These are phyloP conservation scores for Chrysosporium keratinophilum DNA, from an alignment of 2,329 filamentous ascomycete species.

Conservation along the genomic window DNA sequence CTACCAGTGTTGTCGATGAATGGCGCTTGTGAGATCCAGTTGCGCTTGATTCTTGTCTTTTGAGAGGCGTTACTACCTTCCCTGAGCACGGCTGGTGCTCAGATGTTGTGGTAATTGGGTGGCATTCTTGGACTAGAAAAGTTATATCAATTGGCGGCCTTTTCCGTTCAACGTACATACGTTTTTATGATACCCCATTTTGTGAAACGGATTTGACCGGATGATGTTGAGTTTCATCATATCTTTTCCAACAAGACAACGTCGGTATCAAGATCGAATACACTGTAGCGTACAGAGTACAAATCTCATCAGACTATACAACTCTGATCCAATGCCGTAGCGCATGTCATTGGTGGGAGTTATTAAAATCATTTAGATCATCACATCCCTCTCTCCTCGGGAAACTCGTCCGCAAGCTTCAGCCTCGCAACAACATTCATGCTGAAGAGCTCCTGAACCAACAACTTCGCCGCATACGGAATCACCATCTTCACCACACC, in stretches of 20 bases:
- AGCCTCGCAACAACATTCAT: conserved; percentile 97
- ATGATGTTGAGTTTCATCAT: no score
- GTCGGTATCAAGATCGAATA: no score
- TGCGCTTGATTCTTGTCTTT: neutral
- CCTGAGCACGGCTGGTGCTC: neutral
- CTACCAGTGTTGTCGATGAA: conserved; percentile 27
- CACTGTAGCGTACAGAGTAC: no score
- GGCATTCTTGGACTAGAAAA: neutral
- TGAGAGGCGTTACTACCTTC: neutral
- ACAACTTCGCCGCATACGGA: conserved; percentile 90
- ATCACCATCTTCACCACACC: conserved; percentile 88
- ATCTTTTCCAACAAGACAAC: no score
- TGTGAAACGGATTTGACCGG: no score
- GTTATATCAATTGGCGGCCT: no score
- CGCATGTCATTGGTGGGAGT: no score
- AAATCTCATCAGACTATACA: no score
- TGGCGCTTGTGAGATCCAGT: conserved; percentile 19
- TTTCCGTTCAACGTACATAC: no score
- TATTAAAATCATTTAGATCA: neutral
- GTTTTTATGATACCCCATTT: no score
- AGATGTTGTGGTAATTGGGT: neutral
- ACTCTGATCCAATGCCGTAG: no score
- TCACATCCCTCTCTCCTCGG: conserved; percentile 37
- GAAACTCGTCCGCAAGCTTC: conserved; percentile 90
- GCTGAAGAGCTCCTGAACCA: conserved; percentile 90